A percentile compares a stretch with the other conserved stretches of the same genome.
phyloP scores from a whole-genome alignment of 2,329 filamentous ascomycete genomes.

The Monosporascus cannonballus region DNA sequence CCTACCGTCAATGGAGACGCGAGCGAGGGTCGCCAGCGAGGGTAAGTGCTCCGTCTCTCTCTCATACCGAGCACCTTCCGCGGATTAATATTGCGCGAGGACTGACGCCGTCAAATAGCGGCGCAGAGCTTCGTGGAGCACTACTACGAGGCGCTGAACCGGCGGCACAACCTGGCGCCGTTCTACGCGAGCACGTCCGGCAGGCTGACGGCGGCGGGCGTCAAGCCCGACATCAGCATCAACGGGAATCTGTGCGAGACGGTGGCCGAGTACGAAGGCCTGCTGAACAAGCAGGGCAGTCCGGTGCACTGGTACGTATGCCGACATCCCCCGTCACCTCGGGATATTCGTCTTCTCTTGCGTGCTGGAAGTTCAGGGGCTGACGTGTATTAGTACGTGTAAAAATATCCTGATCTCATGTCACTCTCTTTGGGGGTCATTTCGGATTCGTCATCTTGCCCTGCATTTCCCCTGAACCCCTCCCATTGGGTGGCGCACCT shows the following conservation, averaged over 20 bases:
- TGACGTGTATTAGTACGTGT: no score
- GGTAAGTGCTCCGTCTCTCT: conserved; percentile 17
- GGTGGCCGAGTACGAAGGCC: conserved; percentile 58
- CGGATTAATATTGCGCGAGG: not conserved
- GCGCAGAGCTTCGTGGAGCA: conserved; percentile 65
- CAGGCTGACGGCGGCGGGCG: conserved; percentile 42
- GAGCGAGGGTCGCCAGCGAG: conserved; percentile 29
- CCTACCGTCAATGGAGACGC: conserved; percentile 17
- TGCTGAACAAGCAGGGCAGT: conserved; percentile 55
- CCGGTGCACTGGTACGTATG: conserved; percentile 2
- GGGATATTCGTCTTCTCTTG: not conserved
- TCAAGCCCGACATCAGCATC: conserved; percentile 65
- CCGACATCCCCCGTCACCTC: not conserved
- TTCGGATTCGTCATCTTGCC: not conserved
- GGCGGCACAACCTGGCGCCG: conserved; percentile 49
- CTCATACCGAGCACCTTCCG: not conserved
- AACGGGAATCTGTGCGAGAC: conserved; percentile 65
- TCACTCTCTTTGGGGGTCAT: not conserved
- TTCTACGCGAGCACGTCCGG: conserved; percentile 64
- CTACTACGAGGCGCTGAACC: conserved; percentile 72
- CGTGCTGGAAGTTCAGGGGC: no score
- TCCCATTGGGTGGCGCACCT: no score
- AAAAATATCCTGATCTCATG: no score
- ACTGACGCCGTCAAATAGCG: conserved; percentile 39
- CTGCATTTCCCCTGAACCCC: not conserved